These are phyloP conservation scores for Phytophthora hibernalis DNA, from an alignment of 352 stramenopile species.

Conservation along the genomic window DNA sequence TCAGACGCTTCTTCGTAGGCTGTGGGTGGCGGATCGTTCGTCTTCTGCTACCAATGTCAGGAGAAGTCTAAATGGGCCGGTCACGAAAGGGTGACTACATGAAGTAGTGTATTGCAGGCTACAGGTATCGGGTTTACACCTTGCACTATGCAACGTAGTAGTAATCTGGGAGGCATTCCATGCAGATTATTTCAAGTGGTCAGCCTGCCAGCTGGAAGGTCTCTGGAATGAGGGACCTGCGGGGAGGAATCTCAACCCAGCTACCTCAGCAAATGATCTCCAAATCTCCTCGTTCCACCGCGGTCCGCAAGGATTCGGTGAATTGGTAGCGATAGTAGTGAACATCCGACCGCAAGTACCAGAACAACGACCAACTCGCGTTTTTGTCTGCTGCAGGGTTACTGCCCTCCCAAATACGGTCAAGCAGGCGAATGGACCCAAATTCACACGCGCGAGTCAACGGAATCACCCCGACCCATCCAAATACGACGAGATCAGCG, in stretches of 20 bases:
- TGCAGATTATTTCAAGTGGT: too few species aligned
- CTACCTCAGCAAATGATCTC: slow-evolving; percentile 10
- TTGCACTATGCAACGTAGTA: too few species aligned
- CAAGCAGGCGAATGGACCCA: slow-evolving; percentile 10
- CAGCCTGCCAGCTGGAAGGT: too few species aligned
- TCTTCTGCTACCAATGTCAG: neutral
- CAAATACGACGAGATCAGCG: slow-evolving; percentile 21
- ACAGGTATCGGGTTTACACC: too few species aligned
- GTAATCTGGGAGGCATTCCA: too few species aligned
- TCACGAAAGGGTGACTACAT: too few species aligned
- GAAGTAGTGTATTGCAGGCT: too few species aligned
- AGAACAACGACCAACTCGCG: slow-evolving; percentile 16
- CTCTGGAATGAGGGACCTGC: too few species aligned
- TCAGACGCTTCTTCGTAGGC: neutral
- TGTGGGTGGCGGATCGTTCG: neutral
- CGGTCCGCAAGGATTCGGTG: slow-evolving; percentile 4
- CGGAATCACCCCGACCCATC: slow-evolving; percentile 18
- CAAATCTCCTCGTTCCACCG: slow-evolving; percentile 14
- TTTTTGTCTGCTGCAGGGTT: neutral
- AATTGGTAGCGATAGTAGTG: slow-evolving; percentile 27
- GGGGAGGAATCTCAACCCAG: too few species aligned
- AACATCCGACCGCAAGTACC: slow-evolving; percentile 10
- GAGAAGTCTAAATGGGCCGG: too few species aligned
- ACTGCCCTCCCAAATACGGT: slow-evolving; percentile 29
- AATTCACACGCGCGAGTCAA: slow-evolving; percentile 15